phyloP scores from a whole-genome alignment of 2,329 filamentous ascomycete genomes.

The Talaromyces pinophilus region DNA sequence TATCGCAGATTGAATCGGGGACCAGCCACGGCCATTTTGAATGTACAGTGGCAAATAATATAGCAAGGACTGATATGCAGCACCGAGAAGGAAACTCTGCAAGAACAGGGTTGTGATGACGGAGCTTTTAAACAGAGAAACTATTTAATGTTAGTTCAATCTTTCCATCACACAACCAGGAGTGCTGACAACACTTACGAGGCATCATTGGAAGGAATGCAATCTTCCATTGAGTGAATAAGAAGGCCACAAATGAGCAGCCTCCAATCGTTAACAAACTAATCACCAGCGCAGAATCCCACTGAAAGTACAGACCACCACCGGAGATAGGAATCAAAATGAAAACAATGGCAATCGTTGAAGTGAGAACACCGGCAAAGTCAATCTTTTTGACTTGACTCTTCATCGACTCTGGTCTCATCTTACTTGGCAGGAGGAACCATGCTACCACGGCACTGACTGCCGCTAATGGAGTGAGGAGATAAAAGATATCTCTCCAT shows the following conservation, averaged over 20 bases:
- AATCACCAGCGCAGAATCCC: slow-evolving; percentile 60
- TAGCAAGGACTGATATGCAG: slow-evolving; percentile 60
- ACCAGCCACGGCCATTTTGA: slow-evolving; percentile 56
- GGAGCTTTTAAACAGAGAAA: slow-evolving; percentile 55
- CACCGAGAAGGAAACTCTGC: slow-evolving; percentile 62
- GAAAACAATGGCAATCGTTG: slow-evolving; percentile 59
- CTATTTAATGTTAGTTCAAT: slow-evolving; percentile 25
- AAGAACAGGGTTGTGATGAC: slow-evolving; percentile 58
- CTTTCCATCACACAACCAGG: slow-evolving; percentile 18
- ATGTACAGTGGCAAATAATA: slow-evolving; percentile 66
- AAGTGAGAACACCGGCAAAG: slow-evolving; percentile 58
- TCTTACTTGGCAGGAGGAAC: slow-evolving; percentile 56
- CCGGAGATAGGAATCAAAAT: slow-evolving; percentile 65
- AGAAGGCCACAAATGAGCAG: slow-evolving; percentile 51
- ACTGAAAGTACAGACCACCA: slow-evolving; percentile 59
- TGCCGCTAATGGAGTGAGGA: slow-evolving; percentile 55
- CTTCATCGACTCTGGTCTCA: slow-evolving; percentile 49
- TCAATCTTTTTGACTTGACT: slow-evolving; percentile 60
- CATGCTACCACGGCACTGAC: slow-evolving; percentile 51
- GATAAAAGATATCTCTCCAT: slow-evolving; percentile 53
- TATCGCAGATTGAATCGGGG: slow-evolving; percentile 53
- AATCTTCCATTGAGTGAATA: slow-evolving; percentile 58
- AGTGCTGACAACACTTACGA: slow-evolving; percentile 33
- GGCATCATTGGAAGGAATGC: slow-evolving; percentile 62
- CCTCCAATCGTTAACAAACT: slow-evolving; percentile 58